Base-by-base conservation (phyloP, 192 early-diverging fungal species). In the Kappamyces sp. region DNA sequence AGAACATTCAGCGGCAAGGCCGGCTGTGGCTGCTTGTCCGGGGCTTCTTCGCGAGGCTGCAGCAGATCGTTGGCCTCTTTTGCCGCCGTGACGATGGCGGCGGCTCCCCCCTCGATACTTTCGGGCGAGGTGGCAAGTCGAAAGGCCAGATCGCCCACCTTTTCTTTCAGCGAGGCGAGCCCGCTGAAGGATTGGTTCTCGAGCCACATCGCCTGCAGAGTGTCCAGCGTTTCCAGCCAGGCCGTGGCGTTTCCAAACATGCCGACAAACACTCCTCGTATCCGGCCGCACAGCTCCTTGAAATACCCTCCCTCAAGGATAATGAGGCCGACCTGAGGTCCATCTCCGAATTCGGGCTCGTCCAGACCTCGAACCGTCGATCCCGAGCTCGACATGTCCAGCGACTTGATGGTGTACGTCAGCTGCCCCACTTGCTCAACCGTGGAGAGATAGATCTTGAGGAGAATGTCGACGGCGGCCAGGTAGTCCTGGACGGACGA, bases 261-360 rank as follows among this genome's bases (percentile, higher is more conserved):
- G 0, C 79, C 81, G 12, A 79, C 73, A 31, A 81, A 41, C 11
- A 60, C 59, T 38, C 80, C 82, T 8, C 82, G 71, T 14, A 84
- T 74, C 29, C 82, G 60, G 29, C 80, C 82, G 49, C 75, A 78
- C 1, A 80, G 15, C 58, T 84, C 82, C 8, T 67, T 60, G 43
- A 80, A 84, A 58, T 80, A 84, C 11, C 55, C 68, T 30, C 74
- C 72, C 39, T 84, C 82, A 7, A 57, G 55, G 37, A 84, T 61
- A 39, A 84, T 84, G 5, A 55, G 22, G n/a, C 65, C 68, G 5
- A 81, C 45, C 45, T 73, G 71, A 0, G 80, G 71, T 4, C 80
- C 80, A 38, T 83, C 80, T 29, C 66, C 69, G 42, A 69, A 76
- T 45, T 79, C 79, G 2, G 65, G 29, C 12, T 80, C 81, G 47